Conservation (phyloP, 2,329 filamentous ascomycete species). For the Xylaria multiplex region DNA sequence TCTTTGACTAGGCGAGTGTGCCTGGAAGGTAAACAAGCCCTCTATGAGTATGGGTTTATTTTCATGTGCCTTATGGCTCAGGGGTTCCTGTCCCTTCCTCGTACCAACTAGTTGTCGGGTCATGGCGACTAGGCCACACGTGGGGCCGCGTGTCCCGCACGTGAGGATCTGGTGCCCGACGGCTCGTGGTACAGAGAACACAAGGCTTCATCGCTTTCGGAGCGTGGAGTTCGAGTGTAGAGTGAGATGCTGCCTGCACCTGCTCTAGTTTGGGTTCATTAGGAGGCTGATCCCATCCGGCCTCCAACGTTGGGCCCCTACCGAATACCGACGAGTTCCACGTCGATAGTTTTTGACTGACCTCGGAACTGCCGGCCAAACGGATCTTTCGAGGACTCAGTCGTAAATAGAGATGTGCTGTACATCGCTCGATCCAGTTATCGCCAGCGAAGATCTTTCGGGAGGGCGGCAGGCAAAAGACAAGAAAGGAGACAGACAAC, state of each 20-base stretch:
- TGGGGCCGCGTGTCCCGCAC: neutral
- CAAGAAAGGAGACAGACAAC: constrained; percentile 24
- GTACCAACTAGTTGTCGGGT: constrained; percentile 26
- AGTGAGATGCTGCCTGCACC: neutral
- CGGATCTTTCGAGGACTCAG: constrained; percentile 1
- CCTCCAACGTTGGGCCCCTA: neutral
- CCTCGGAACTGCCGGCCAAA: neutral
- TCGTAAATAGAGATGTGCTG: constrained; percentile 6
- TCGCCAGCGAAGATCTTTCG: constrained; percentile 23
- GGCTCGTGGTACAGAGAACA: neutral
- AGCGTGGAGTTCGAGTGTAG: neutral
- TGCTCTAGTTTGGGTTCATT: neutral
- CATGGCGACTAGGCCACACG: neutral
- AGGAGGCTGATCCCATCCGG: constrained; percentile 1
- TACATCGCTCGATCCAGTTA: constrained; percentile 11
- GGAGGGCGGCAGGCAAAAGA: constrained; percentile 29
- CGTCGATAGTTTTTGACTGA: neutral
- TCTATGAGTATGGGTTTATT: too few species aligned
- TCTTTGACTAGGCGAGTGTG: too few species aligned
- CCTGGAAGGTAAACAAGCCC: too few species aligned
- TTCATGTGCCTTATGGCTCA: too few species aligned
- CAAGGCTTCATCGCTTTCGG: neutral
- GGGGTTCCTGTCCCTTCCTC: constrained; percentile 9
- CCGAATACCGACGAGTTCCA: constrained; percentile 9
- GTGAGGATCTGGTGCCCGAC: neutral